Base-by-base conservation (phyloP, 345 rosid genomes). In the Salix purpurea region DNA sequence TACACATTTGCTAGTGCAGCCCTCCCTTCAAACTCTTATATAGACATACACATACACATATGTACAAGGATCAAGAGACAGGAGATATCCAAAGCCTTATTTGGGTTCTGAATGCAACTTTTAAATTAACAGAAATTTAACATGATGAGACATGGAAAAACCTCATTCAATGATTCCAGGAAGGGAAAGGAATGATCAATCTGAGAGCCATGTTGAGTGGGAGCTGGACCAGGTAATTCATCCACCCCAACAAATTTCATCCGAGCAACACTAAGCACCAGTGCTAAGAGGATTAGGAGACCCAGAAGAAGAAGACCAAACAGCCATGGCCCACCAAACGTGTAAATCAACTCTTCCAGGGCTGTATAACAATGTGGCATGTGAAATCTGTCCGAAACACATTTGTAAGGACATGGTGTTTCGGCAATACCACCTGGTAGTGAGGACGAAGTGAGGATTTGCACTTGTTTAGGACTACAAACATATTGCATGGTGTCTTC, bases 291-390 rank as follows among this genome's bases (percentile, higher is more conserved):
- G 83, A 96, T 82, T 73, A 96, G 91, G 72, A 96, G 97, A 78
- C 93, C 96, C 75, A 94, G 50, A 50, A 96, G 92, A 81, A 93
- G 87, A 83, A 96, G 90, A 84, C 95, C 85, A 81, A 96, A 96
- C 74, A 96, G 81, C 99, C 98, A 93, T 54, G 98, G 99, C 73
- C 99, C 99, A 54, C 99, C 99, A 89, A 96, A 93, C 52, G 99
- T 93, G 87, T 93, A 90, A 79, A 96, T 91, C 84, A 96, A 85
- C 86, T 96, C 98, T 83, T 96, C 99, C 73, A 93, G 98, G 61
- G 99, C 93, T 34, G 99, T 96, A 83, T 91, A 91, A 81, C 99
- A 96, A 73, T 87, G 88, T 46, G 99, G 99, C 97, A 90, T 89
- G 89, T 91, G 94, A 88, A 90, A 93, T 89, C 98, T 93, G 75